Conservation (phyloP, 352 stramenopile genomes). For the Phytophthora cactorum region DNA sequence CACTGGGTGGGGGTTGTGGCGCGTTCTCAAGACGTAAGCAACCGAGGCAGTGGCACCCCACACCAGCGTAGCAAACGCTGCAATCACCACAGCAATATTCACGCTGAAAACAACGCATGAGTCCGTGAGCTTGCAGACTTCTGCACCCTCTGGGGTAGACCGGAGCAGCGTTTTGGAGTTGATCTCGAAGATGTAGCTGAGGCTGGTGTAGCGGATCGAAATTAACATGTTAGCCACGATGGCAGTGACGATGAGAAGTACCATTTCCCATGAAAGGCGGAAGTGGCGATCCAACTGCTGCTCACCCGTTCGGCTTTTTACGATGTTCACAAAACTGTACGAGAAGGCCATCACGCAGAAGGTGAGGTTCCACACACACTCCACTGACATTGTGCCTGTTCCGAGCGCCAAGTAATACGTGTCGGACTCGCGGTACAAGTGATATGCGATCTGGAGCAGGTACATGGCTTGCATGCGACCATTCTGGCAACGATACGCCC, state of each 20-base stretch:
- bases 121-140: conserved; percentile 38
- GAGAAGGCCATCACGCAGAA: conserved; percentile 47
- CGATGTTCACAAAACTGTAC: conserved; percentile 44
- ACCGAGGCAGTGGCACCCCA: conserved; percentile 33
- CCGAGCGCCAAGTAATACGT: conserved; percentile 41
- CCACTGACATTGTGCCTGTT: conserved; percentile 45
- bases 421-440: conserved; percentile 40
- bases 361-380: conserved; percentile 45
- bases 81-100: conserved; percentile 39
- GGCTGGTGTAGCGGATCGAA: conserved; percentile 36
- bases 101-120: conserved; percentile 42
- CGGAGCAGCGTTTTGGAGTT: conserved; percentile 33
- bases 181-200: conserved; percentile 35
- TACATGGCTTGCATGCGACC: conserved; percentile 46
- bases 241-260: conserved; percentile 38
- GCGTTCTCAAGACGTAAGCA: conserved; percentile 32
- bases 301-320: conserved; percentile 37
- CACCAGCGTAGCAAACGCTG: conserved; percentile 30
- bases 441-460: conserved; percentile 41
- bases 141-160: conserved; percentile 21
- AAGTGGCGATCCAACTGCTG: conserved; percentile 44
- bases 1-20: conserved; percentile 30
- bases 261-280: conserved; percentile 43
- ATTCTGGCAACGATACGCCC: conserved; percentile 46
- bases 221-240: conserved; percentile 36